A percentile compares a stretch with the other conserved stretches of the same genome.
Evolutionary conservation across 2,329 filamentous ascomycete species (phyloP).

Genomic region (Curvularia spicifera): DNA sequence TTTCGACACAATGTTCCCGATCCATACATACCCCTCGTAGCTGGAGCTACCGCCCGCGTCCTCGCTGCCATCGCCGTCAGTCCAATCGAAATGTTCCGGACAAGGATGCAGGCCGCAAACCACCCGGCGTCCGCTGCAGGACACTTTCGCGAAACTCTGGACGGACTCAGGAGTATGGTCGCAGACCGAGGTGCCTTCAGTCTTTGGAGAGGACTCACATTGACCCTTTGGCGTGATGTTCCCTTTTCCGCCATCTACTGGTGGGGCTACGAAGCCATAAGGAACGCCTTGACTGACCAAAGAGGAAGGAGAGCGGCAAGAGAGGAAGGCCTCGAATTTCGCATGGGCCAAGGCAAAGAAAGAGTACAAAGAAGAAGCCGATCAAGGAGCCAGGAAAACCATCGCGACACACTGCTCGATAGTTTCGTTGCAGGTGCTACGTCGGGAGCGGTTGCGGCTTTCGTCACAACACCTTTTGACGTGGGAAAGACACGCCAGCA

Average conservation of each 20-base stretch:
- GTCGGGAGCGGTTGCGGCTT: constrained; percentile 83
- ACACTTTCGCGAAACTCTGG: constrained; percentile 79
- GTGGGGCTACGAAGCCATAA: constrained; percentile 93
- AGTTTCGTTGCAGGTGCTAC: constrained; percentile 85
- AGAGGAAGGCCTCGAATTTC: constrained; percentile 41
- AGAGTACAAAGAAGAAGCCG: constrained; percentile 47
- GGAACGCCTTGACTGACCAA: constrained; percentile 71
- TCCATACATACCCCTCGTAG: constrained; percentile 77
- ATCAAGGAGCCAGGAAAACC: constrained; percentile 71
- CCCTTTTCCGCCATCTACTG: constrained; percentile 98
- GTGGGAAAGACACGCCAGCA: constrained; percentile 97
- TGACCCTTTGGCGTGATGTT: constrained; percentile 96
- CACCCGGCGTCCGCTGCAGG: constrained; percentile 56
- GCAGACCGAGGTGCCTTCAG: constrained; percentile 75
- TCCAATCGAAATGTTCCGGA: constrained; percentile 93
- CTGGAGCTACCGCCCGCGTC: constrained; percentile 78
- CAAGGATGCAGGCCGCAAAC: constrained; percentile 81
- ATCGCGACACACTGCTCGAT: constrained; percentile 79
- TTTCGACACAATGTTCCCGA: constrained; percentile 65
- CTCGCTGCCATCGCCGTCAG: constrained; percentile 83
- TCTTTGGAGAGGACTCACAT: constrained; percentile 85
- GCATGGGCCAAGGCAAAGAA: constrained; percentile 42
- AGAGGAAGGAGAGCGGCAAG: constrained; percentile 60
- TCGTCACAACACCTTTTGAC: constrained; percentile 93
- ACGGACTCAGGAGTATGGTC: constrained; percentile 81